phyloP scores from a whole-genome alignment of 2,329 filamentous ascomycete genomes.

The Calonectria naviculata region DNA sequence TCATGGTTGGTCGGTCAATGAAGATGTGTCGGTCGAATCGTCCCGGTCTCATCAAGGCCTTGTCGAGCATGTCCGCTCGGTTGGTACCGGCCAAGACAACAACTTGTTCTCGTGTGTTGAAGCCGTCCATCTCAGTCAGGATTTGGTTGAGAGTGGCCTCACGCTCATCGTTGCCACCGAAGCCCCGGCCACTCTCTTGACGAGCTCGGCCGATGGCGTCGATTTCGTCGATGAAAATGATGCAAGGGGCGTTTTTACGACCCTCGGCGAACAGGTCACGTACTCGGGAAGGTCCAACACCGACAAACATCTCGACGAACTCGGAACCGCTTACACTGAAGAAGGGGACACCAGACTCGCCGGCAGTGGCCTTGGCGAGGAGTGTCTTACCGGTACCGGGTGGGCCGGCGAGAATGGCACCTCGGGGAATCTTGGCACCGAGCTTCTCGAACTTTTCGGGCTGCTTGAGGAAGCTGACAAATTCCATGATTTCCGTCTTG shows the following conservation, averaged over 20 bases:
- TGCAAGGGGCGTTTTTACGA: conserved; percentile 95
- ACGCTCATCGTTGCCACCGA: conserved; percentile 95
- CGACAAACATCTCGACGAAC: conserved; percentile 99
- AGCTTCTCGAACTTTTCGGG: conserved; percentile 93
- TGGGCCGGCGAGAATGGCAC: conserved; percentile 96
- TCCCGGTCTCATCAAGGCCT: conserved; percentile 94
- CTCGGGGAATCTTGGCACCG: conserved; percentile 96
- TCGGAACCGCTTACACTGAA: conserved; percentile 99
- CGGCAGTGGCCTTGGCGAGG: conserved; percentile 95
- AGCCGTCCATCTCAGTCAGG: conserved; percentile 98
- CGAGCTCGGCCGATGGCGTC: conserved; percentile 96
- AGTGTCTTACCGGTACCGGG: conserved; percentile 99
- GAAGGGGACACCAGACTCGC: conserved; percentile 96
- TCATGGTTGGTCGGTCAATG: conserved; percentile 97
- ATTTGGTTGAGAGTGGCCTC: conserved; percentile 99
- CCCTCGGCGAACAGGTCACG: conserved; percentile 95
- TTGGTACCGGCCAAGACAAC: conserved; percentile 98
- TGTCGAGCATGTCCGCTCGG: conserved; percentile 92
- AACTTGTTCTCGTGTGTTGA: conserved; percentile 96
- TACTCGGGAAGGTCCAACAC: conserved; percentile 95
- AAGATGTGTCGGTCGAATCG: conserved; percentile 97
- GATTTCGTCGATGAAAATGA: conserved; percentile 99
- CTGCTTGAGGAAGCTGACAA: conserved; percentile 95
- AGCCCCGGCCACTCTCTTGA: conserved; percentile 76
- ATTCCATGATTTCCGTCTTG: conserved; percentile 99